A percentile compares a stretch with the other conserved stretches of the same genome.
Evolutionary conservation across 2,329 filamentous ascomycete genomes (phyloP).

Genomic region (Capronia coronata): DNA sequence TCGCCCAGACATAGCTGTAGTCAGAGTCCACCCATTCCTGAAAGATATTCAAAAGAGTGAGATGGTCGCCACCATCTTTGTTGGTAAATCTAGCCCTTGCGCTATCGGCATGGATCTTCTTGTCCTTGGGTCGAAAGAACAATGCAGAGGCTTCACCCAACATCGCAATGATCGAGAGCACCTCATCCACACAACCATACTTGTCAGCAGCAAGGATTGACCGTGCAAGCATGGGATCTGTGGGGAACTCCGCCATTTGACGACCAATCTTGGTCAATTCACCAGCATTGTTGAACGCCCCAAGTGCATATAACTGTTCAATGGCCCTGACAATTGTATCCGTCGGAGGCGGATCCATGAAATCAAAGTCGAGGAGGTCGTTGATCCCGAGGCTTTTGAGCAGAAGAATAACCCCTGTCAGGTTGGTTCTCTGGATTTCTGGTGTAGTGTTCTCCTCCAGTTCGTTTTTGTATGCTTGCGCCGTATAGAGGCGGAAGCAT

Average conservation of each 20-base stretch:
- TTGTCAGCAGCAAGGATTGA: conserved; percentile 81
- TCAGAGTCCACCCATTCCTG: conserved; percentile 93
- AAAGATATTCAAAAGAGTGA: conserved; percentile 86
- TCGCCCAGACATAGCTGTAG: conserved; percentile 78
- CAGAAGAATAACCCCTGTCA: conserved; percentile 88
- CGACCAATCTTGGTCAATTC: conserved; percentile 84
- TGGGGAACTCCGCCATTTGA: conserved; percentile 92
- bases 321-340: conserved; percentile 83
- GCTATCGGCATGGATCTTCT: conserved; percentile 91
- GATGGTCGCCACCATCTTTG: conserved; percentile 83
- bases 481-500: conserved; percentile 88
- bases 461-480: conserved; percentile 90
- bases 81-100: conserved; percentile 82
- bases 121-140: conserved; percentile 94
- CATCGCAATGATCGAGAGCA: conserved; percentile 91
- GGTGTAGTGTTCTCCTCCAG: conserved; percentile 87
- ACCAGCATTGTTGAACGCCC: conserved; percentile 80
- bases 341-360: conserved; percentile 89
- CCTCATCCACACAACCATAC: conserved; percentile 87
- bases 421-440: conserved; percentile 87
- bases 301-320: conserved; percentile 85
- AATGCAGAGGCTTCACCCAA: conserved; percentile 79
- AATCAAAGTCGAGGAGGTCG: conserved; percentile 92
- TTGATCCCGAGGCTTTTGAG: conserved; percentile 92
- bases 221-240: conserved; percentile 85